phyloP scores from a whole-genome alignment of 163 green algal genomes.

The Dunaliella salina region DNA sequence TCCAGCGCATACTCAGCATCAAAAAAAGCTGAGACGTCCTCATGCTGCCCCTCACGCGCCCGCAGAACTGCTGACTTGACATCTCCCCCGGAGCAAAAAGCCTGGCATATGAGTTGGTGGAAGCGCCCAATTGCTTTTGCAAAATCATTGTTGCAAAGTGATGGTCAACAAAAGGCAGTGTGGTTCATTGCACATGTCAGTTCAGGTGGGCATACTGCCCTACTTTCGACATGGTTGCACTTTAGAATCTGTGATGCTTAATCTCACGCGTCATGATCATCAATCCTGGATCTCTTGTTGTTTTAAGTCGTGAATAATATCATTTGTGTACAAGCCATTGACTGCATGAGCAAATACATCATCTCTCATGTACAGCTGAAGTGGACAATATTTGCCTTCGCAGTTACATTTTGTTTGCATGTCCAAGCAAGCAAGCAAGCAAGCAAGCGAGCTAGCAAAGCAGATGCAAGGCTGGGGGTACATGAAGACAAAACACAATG shows the following conservation, averaged over 20 bases:
- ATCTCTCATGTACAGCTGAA: too few species aligned
- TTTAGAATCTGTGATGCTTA: too few species aligned
- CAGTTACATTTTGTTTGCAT: not conserved
- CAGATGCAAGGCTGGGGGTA: not conserved
- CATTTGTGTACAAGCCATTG: too few species aligned
- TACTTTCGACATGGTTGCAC: conserved; percentile 56
- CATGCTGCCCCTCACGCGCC: conserved; percentile 25
- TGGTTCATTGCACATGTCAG: not conserved
- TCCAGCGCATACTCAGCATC: conserved; percentile 76
- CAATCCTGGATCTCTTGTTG: too few species aligned
- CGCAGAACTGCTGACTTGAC: conserved; percentile 67
- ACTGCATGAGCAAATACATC: too few species aligned
- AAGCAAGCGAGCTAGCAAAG: too few species aligned
- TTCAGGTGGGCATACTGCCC: conserved; percentile 31
- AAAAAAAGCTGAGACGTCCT: conserved; percentile 64
- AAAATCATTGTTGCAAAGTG: not conserved
- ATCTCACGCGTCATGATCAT: too few species aligned
- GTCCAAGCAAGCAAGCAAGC: not conserved
- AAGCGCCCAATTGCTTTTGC: not conserved
- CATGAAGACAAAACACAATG: not conserved
- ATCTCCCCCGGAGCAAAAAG: conserved; percentile 83
- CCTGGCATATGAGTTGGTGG: conserved; percentile 33
- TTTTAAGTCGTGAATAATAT: too few species aligned
- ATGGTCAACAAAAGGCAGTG: not conserved
- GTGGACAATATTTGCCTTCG: too few species aligned